Base-by-base conservation (phyloP, 352 stramenopile species). In the Globisporangium recalcitrans region DNA sequence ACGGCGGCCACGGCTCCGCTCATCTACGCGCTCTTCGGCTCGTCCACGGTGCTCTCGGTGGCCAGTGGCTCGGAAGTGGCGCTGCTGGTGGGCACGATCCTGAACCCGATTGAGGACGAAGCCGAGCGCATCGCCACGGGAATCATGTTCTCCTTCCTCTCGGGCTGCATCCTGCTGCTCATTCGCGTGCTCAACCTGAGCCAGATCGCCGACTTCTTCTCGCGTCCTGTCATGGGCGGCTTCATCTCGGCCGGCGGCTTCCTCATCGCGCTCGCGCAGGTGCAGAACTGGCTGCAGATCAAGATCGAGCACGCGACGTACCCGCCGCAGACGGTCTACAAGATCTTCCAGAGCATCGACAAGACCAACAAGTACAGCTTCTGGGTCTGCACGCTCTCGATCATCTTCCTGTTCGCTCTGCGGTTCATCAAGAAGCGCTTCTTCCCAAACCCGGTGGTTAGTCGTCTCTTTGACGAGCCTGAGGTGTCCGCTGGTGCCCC, bases 201-300 rank as follows among this genome's bases (percentile, higher is more conserved):
- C 22, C 87, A 93, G 44, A 71, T 97, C 46, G 86, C 86, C 21
- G 86, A 89, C 51, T 95, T 98, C 69, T 83, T 97, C 63, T 91
- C 82, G 0, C 82, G 93, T 56, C 86, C 91, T 2, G 88, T 97
- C 53, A 82, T 97, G 65, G 89, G 81, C 11, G 90, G 90, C 34
- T 98, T 98, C 68, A 95, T 93, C 48, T 93, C 80, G 13, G 90
- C 75, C 36, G 87, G 85, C 5, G 85, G 87, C 22, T 73, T 98
- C 44, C 81, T 96, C 58, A 98, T 98, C 72, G 88, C 81, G 27
- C 77, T 92, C 31, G 93, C 83, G n/a, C 87, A 98, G 72, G 63
- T 97, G 10, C 86, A 88, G 53, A 88, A 88, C 62, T 80, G 89
- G 52, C 75, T 97, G 51, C 80, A 79, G 16, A 77, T 96, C 61